Base-by-base conservation (phyloP, 116 monocot species). In the Dioscorea cayenensis region DNA sequence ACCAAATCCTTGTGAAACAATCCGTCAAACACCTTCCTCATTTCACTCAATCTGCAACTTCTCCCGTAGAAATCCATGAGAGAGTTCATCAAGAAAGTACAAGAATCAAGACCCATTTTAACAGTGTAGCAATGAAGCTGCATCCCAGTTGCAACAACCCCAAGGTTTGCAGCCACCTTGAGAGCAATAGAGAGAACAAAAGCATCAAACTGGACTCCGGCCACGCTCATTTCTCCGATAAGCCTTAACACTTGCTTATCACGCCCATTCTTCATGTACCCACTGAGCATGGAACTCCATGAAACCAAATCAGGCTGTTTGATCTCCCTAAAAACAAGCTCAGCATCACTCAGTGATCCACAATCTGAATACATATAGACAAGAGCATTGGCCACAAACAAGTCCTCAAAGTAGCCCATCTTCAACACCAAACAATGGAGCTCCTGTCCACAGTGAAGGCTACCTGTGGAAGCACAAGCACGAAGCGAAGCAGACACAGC, bases 301-400 rank as follows among this genome's bases (percentile, higher is more conserved):
- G 84, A 80, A 73, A 80, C 80, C 73, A 80, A 77, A 76, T 84
- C 84, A 3, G 77, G 84, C 32, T 51, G 14, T 19, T 18, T 18
- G 21, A 84, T 79, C 36, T 66, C 59, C 59, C 16, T 2, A 25
- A 84, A 80, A 12, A 80, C 73, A 14, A 14, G 69, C 55, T 52
- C 70, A 6, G 84, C 64, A 64, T 70, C 80, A 7, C 62, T 11
- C 13, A 80, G 18, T 3, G 28, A 74, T 13, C 74, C 67, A 25
- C 80, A 84, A 55, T 49, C 77, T 27, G 62, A 21, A 22, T 62
- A 62, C 62, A 62, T 62, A 20, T 1, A 11, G 9, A 62, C 23
- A 20, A 62, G 62, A 21, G 62, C 62, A 62, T 80, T 80, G 1
- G 79, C 76, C 49, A 84, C 74, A 64, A 79, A 80, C 66, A 80